Evolutionary conservation across 164 flowering plant genomes (phyloP).

Genomic region (Paratinospora sagittata): DNA sequence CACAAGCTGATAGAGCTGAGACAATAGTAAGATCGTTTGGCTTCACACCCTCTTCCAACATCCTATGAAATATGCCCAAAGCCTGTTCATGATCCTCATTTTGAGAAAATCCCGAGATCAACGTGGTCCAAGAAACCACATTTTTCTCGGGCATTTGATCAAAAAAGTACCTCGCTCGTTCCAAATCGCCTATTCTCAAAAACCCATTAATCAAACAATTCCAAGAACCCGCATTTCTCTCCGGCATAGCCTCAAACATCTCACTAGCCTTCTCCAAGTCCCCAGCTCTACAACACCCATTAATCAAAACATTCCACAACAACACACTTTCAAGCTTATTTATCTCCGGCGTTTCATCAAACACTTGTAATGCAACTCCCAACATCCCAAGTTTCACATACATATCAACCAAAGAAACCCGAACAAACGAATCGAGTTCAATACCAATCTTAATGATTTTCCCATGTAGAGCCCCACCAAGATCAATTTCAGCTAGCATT

Average conservation of each 20-base stretch:
- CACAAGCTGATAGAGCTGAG: conserved; percentile 42
- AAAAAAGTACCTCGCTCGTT: conserved; percentile 31
- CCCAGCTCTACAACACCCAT: conserved; percentile 46
- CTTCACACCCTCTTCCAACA: conserved; percentile 37
- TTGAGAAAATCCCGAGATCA: conserved; percentile 36
- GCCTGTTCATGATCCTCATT: conserved; percentile 37
- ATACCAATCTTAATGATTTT: conserved; percentile 30
- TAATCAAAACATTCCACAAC: conserved; percentile 58
- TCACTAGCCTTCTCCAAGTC: conserved; percentile 28
- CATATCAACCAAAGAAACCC: conserved; percentile 46
- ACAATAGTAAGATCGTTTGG: conserved; percentile 39
- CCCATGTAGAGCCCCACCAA: conserved; percentile 31
- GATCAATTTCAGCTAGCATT: conserved; percentile 17
- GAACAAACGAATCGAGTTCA: conserved; percentile 39
- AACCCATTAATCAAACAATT: conserved; percentile 47
- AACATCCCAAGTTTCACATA: conserved; percentile 34
- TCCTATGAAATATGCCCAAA: conserved; percentile 28
- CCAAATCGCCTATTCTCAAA: conserved; percentile 31
- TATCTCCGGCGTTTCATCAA: conserved; percentile 46
- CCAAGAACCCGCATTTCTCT: conserved; percentile 46
- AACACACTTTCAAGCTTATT: conserved; percentile 26
- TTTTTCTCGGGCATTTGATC: conserved; percentile 23
- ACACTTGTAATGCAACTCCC: conserved; percentile 31
- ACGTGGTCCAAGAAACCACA: conserved; percentile 47
- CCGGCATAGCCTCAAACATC: conserved; percentile 44